Evolutionary conservation across 148 eudicot genomes (phyloP).

Genomic region (Euryodendron excelsum): DNA sequence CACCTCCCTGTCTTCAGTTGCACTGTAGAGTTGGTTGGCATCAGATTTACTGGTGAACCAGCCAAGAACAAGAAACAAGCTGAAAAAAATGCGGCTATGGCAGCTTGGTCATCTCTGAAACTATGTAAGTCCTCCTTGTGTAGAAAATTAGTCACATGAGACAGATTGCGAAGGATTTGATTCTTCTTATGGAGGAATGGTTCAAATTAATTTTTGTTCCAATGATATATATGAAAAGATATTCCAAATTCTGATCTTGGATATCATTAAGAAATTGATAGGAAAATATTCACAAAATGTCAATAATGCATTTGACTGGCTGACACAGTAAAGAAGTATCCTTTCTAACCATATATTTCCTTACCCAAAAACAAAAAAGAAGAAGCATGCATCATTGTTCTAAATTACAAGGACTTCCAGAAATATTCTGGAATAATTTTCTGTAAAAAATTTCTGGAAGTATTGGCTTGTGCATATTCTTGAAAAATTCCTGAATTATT

Average conservation of each 20-base stretch:
- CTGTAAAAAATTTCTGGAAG: neutral
- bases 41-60: slow-evolving; percentile 54
- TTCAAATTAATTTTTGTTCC: neutral
- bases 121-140: slow-evolving; percentile 33
- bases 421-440: neutral
- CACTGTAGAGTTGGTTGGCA: slow-evolving; percentile 54
- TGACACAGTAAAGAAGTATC: no score
- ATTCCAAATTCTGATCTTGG: slow-evolving; percentile 5
- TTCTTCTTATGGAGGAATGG: neutral
- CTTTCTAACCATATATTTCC: no score
- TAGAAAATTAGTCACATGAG: neutral
- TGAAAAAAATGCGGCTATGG: slow-evolving; percentile 65
- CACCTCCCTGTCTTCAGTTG: slow-evolving; percentile 51
- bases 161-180: no score
- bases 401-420: neutral
- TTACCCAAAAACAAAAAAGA: no score
- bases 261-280: no score
- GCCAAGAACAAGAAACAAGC: slow-evolving; percentile 68
- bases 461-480: neutral
- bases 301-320: no score
- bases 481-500: neutral
- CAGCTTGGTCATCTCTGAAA: slow-evolving; percentile 60
- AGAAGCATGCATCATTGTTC: neutral
- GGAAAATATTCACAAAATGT: no score
- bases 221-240: neutral